Base-by-base conservation (phyloP, 441 rosid species). In the Lepidium campestre region DNA sequence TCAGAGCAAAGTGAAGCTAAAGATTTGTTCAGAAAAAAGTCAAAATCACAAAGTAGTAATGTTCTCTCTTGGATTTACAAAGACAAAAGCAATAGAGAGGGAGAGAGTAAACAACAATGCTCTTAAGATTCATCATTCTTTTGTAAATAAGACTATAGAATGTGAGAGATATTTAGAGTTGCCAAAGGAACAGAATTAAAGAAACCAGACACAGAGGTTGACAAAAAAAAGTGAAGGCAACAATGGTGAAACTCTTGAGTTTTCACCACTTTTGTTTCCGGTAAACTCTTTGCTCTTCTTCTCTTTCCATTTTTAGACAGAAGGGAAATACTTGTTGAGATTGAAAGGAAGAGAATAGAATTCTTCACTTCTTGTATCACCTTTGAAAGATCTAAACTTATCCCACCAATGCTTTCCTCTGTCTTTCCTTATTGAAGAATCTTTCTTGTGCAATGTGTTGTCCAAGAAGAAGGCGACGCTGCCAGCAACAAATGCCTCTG, bases 331-430 rank as follows among this genome's bases (percentile, higher is more conserved):
- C 57, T 81, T 88, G 87, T 88, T 87, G 29, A 95, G 92, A 59
- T 83, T 90, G 81, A 91, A 91, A 22, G 99, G 99, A 67, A 95
- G 83, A 59, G 98, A 84, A 70, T 95, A 95, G 75, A 90, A 95
- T 45, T 95, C 99, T 50, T 80, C 86, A 35, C 85, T 95, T 75
- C 99, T 88, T 1, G 83, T 7, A 60, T 94, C 99, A 4, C 79
- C 78, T 67, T 87, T 71, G 90, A 74, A 95, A 25, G 88, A 91
- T 60, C 68, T 57, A 14, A 57, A 57, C 23, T 57, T 91, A 77
- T 85, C 93, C 99, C 99, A 95, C 99, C 99, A 95, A 68, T 90
- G 96, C 78, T 83, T 90, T 20, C 98, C 99, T 59, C 98, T 48
- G 82, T 95, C 99, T 78, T 91, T 95, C 88, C 88, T 84, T 63